These are phyloP conservation scores for Fistulina hepatica DNA, from an alignment of 1,284 basidiomycete species.

Conservation along the genomic window DNA sequence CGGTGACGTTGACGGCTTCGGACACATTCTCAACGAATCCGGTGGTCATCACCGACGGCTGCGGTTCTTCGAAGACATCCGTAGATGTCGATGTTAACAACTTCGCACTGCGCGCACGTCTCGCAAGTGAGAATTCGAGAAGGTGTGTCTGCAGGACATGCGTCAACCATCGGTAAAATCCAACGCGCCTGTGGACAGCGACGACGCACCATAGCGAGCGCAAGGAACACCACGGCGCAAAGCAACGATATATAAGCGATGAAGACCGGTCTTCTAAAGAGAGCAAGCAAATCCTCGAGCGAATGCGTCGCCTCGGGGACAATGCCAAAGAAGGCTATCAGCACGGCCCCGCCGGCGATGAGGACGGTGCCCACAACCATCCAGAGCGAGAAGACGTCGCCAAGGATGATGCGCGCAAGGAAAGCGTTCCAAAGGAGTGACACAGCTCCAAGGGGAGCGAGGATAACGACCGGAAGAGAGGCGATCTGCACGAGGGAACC, in stretches of 20 bases:
- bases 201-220: conserved; percentile 52
- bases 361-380: conserved; percentile 81
- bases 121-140: conserved; percentile 25
- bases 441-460: conserved; percentile 86
- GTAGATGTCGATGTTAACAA: conserved; percentile 16
- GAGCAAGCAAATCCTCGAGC: conserved; percentile 73
- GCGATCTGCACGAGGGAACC: conserved; percentile 95
- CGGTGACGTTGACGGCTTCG: conserved; percentile 29
- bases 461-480: conserved; percentile 85
- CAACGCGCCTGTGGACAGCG: not conserved
- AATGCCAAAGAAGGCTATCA: conserved; percentile 88
- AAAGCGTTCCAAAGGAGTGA: conserved; percentile 94
- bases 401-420: conserved; percentile 79
- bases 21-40: conserved; percentile 22
- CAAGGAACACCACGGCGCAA: conserved; percentile 49
- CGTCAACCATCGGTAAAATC: not conserved
- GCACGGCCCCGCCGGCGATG: conserved; percentile 81
- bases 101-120: conserved; percentile 12
- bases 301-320: conserved; percentile 88
- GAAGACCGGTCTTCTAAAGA: conserved; percentile 76
- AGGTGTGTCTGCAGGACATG: conserved; percentile 33
- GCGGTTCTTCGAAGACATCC: conserved; percentile 20
- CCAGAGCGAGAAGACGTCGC: conserved; percentile 77
- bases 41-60: conserved; percentile 27
- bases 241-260: conserved; percentile 73